Percentiles rank a stretch among this genome's conserved stretches.
Conservation (phyloP, 352 stramenopile species). For the Phytophthora brassicae region DNA sequence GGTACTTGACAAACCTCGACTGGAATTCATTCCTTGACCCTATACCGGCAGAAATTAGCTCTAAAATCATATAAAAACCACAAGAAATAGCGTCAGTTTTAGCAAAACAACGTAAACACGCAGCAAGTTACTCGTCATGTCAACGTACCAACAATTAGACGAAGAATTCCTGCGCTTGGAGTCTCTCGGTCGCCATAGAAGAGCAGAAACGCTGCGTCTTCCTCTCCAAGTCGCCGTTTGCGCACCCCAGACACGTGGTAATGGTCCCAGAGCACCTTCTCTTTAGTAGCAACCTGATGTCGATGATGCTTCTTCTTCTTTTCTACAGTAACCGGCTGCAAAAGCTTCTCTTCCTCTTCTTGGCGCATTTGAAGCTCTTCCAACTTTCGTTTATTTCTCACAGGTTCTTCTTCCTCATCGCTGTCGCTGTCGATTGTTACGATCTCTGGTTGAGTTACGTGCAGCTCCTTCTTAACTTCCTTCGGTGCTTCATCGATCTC, state of each 20-base stretch:
- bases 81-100: no score
- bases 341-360: conserved; percentile 31
- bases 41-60: conserved; percentile 52
- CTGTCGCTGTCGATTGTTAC: conserved; percentile 42
- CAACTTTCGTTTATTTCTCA: conserved; percentile 32
- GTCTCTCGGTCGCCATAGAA: conserved; percentile 64
- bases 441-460: conserved; percentile 17
- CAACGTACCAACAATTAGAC: conserved; percentile 61
- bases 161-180: conserved; percentile 46
- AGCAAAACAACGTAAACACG: no score
- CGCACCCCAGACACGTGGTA: conserved; percentile 18
- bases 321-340: conserved; percentile 20
- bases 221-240: conserved; percentile 50
- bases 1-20: conserved; percentile 45
- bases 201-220: conserved; percentile 67
- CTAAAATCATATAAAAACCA: conserved; percentile 31
- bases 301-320: conserved; percentile 25
- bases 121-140: not conserved
- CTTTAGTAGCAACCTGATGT: conserved; percentile 5
- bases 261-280: conserved; percentile 14
- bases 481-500: not conserved
- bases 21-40: conserved; percentile 32
- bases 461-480: conserved; percentile 9
- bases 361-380: conserved; percentile 16
- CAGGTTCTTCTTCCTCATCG: conserved; percentile 21